Conservation (phyloP, 2,329 filamentous ascomycete species). For the Sporothrix sp. region DNA sequence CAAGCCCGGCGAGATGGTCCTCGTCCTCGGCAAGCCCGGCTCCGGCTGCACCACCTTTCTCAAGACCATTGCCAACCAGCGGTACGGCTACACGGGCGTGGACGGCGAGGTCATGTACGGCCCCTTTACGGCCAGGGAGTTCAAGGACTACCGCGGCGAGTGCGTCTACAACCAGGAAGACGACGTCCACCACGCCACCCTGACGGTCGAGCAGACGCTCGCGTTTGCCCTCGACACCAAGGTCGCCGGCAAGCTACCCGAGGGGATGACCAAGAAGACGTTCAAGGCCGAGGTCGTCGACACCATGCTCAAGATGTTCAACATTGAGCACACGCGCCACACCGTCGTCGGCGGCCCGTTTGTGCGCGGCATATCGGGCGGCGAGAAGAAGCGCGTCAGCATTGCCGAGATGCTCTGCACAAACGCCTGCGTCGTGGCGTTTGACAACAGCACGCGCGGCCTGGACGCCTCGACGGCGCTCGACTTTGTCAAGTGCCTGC, state of each 20-base stretch:
- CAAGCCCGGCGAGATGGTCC: slow-evolving; percentile 78
- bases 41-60: slow-evolving; percentile 62
- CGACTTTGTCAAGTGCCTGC: slow-evolving; percentile 51
- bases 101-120: slow-evolving; percentile 68
- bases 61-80: slow-evolving; percentile 58
- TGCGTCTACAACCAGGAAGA: slow-evolving; percentile 81
- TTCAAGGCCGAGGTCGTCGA: slow-evolving; percentile 70
- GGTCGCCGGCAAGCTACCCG: slow-evolving; percentile 68
- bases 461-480: slow-evolving; percentile 47
- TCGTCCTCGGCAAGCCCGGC: slow-evolving; percentile 71
- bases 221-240: slow-evolving; percentile 79
- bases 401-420: slow-evolving; percentile 79
- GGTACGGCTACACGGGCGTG: slow-evolving; percentile 44
- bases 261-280: slow-evolving; percentile 53
- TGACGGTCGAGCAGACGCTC: slow-evolving; percentile 81
- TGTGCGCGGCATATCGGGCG: slow-evolving; percentile 69
- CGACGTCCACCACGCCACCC: slow-evolving; percentile 73
- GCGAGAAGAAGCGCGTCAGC: slow-evolving; percentile 69
- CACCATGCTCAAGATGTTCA: slow-evolving; percentile 81
- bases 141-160: slow-evolving; percentile 69
- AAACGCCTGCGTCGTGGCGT: slow-evolving; percentile 58
- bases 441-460: slow-evolving; percentile 58
- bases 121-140: slow-evolving; percentile 59
- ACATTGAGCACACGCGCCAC: slow-evolving; percentile 77
- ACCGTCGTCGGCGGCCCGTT: slow-evolving; percentile 80